Evolutionary conservation across 2,329 filamentous ascomycete species (phyloP).

Genomic region (Diaporthe capsici): DNA sequence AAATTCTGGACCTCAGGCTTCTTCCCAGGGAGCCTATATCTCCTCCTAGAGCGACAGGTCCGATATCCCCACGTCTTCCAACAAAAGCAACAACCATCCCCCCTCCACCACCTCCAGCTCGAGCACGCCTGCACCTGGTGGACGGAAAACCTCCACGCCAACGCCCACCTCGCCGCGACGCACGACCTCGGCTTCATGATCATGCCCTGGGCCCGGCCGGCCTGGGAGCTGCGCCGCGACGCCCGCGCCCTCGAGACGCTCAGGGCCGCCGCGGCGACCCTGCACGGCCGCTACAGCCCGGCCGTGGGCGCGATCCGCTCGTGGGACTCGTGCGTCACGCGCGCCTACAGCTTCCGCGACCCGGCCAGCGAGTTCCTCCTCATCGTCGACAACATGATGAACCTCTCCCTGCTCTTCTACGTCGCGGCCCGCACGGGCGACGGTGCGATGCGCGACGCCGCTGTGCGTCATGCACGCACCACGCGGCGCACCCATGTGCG

Average conservation of each 20-base stretch:
- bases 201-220: slow-evolving; percentile 53
- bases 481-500: slow-evolving; percentile 57
- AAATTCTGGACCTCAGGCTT: slow-evolving; percentile 65
- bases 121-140: slow-evolving; percentile 57
- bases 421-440: slow-evolving; percentile 51
- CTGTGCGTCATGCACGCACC: slow-evolving; percentile 56
- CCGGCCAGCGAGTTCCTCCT: slow-evolving; percentile 55
- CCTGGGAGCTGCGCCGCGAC: slow-evolving; percentile 58
- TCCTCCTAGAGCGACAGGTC: slow-evolving; percentile 54
- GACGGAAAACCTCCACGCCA: slow-evolving; percentile 54
- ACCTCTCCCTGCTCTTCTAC: slow-evolving; percentile 60
- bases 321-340: slow-evolving; percentile 60
- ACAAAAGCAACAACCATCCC: slow-evolving; percentile 43
- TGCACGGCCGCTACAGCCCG: slow-evolving; percentile 54
- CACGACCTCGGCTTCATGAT: slow-evolving; percentile 63
- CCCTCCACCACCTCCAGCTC: slow-evolving; percentile 44
- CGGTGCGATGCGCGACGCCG: slow-evolving; percentile 50
- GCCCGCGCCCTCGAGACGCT: slow-evolving; percentile 52
- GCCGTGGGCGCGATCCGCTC: slow-evolving; percentile 54
- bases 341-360: slow-evolving; percentile 54
- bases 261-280: slow-evolving; percentile 39
- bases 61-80: slow-evolving; percentile 40
- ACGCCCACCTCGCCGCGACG: slow-evolving; percentile 52
- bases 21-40: slow-evolving; percentile 61
- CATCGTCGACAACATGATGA: slow-evolving; percentile 59